Percentiles rank a stretch among this genome's conserved stretches.
phyloP scores from a whole-genome alignment of 768 basidiomycete species.

The Gloeopeniophorella convolvens region DNA sequence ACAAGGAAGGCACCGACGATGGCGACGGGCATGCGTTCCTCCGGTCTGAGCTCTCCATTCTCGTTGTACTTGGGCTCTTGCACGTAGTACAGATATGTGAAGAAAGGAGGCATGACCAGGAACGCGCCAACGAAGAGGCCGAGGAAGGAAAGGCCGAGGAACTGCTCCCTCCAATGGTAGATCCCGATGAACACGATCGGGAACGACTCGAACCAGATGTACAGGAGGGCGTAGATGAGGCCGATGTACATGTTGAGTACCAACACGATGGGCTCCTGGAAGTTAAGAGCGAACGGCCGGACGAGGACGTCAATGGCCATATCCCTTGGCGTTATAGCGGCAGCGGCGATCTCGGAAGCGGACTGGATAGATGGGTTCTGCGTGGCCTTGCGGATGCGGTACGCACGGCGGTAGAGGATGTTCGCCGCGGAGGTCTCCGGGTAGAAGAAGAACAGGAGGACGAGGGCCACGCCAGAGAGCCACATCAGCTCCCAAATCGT shows the following conservation, averaged over 20 bases:
- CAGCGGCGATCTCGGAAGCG: constrained; percentile 24
- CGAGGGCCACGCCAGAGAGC: constrained; percentile 26
- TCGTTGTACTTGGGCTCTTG: constrained; percentile 19
- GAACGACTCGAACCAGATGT: constrained; percentile 33
- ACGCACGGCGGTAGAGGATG: constrained; percentile 29
- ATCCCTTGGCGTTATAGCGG: constrained; percentile 17
- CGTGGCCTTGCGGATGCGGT: constrained; percentile 27
- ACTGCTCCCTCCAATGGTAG: constrained; percentile 30
- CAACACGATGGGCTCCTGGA: constrained; percentile 28
- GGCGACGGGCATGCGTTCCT: constrained; percentile 30
- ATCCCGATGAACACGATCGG: constrained; percentile 30
- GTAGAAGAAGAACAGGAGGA: constrained; percentile 27
- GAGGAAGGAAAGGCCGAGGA: constrained; percentile 29
- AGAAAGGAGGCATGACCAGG: constrained; percentile 13
- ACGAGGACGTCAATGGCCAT: constrained; percentile 26
- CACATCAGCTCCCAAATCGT: constrained; percentile 32
- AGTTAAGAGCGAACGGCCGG: constrained; percentile 27
- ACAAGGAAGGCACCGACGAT: constrained; percentile 30
- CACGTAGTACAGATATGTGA: constrained; percentile 15
- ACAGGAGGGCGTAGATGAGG: constrained; percentile 30
- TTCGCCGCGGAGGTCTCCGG: constrained; percentile 29
- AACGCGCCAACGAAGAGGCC: constrained; percentile 18
- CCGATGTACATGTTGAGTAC: constrained; percentile 29
- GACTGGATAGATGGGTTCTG: constrained; percentile 26
- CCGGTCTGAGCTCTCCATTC: constrained; percentile 22